Percentiles rank a stretch among this genome's conserved stretches.
phyloP scores from a whole-genome alignment of 257 asterid genomes.

The Plantago major region DNA sequence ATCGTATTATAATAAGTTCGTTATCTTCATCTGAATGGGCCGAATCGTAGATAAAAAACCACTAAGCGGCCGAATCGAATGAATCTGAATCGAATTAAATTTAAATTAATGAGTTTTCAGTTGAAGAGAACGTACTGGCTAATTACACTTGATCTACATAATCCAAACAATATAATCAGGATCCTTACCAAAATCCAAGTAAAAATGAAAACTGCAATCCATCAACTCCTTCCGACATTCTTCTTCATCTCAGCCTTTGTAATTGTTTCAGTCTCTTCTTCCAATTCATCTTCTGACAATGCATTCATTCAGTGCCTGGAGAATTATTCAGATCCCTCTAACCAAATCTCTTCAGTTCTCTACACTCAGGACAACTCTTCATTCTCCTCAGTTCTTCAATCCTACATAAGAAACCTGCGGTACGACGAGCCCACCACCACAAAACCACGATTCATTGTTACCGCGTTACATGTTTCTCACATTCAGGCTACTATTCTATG shows the following conservation, averaged over 20 bases:
- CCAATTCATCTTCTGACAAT: background rate
- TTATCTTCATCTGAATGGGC: no score
- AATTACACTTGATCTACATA: no score
- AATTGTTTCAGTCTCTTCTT: background rate
- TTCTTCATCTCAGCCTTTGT: background rate
- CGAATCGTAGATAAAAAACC: no score
- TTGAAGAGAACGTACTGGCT: no score
- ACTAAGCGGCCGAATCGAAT: no score
- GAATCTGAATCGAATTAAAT: no score
- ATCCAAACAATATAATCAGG: no score
- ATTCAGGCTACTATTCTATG: slow-evolving; percentile 33
- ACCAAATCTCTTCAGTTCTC: slow-evolving; percentile 6
- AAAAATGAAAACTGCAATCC: background rate
- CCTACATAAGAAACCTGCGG: slow-evolving; percentile 33
- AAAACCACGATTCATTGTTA: slow-evolving; percentile 37
- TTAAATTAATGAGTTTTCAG: no score
- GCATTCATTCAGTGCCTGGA: slow-evolving; percentile 5
- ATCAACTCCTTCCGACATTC: background rate
- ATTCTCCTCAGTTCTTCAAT: slow-evolving; percentile 24
- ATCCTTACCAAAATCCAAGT: no score
- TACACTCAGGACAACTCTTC: slow-evolving; percentile 26
- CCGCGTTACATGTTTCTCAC: slow-evolving; percentile 31
- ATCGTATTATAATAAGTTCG: no score
- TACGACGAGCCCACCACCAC: slow-evolving; percentile 28
- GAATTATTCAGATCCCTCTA: background rate